Evolutionary conservation across 2,329 filamentous ascomycete species (phyloP).

Genomic region (Fusarium sp.): DNA sequence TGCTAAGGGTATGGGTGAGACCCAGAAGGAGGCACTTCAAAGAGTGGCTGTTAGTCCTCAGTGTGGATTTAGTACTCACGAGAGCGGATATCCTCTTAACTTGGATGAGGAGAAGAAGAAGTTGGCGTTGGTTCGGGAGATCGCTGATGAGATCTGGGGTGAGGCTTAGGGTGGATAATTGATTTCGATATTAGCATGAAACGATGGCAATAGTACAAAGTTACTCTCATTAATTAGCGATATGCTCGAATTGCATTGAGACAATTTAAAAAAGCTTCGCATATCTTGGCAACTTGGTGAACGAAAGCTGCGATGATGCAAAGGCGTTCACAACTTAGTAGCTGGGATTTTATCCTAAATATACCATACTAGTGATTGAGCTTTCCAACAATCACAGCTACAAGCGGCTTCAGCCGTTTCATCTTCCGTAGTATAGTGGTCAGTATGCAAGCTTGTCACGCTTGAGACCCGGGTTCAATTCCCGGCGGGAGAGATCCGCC

Average conservation of each 20-base stretch:
- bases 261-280: neutral
- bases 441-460: slow-evolving; percentile 13
- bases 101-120: slow-evolving; percentile 80
- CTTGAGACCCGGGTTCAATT: slow-evolving; percentile 14
- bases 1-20: slow-evolving; percentile 73
- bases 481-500: slow-evolving; percentile 10
- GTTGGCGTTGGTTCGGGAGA: slow-evolving; percentile 74
- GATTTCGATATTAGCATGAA: too few species aligned
- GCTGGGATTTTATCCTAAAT: neutral
- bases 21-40: slow-evolving; percentile 74
- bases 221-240: neutral
- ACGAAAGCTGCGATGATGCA: too few species aligned
- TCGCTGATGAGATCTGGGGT: slow-evolving; percentile 79
- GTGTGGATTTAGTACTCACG: slow-evolving; percentile 80
- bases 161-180: slow-evolving; percentile 40
- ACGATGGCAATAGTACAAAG: neutral
- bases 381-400: neutral
- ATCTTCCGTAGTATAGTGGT: slow-evolving; percentile 14
- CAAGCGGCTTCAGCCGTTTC: neutral
- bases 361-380: neutral
- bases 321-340: neutral
- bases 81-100: slow-evolving; percentile 76
- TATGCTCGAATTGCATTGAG: neutral
- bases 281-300: neutral
- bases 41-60: slow-evolving; percentile 76